Base-by-base conservation (phyloP, 768 basidiomycete genomes). In the Lentinula raphanica region DNA sequence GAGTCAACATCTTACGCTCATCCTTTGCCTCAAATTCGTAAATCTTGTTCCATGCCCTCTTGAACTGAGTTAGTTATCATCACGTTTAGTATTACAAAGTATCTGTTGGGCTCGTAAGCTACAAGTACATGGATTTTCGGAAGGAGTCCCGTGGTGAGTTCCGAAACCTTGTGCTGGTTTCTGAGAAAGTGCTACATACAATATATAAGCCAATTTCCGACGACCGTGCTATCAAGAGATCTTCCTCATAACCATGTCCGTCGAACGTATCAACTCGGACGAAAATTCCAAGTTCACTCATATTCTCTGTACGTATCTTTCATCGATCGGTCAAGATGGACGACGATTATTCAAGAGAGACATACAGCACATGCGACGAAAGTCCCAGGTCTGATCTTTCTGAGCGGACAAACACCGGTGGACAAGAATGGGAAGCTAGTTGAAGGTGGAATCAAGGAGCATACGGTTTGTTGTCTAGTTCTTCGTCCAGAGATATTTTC, bases 351-450 rank as follows among this genome's bases (percentile, higher is more conserved):
- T 29, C 44, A 45, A 29, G 11, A 45, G 50, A 28, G 25, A 15
- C 5, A 21, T 40, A 45, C 61, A 83, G 82, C 82, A 12, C 82
- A 83, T 71, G 81, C 79, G 15, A 79, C 78, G 13, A 85, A 84
- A 66, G 73, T 79, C 12, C 77, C 80, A 1, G 83, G 83, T 5
- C 66, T 86, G 49, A 78, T 85, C 59, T 86, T 85, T 67, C 70
- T 85, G 39, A 85, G 82, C 59, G 85, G 83, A 3, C 83, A 84
- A 66, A 79, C 77, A 5, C 85, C 85, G 1, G 74, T 77, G 12
- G 79, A 78, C 61, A 70, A 66, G 55, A 67, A 74, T 39, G 82
- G 80, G 15, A 72, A 74, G 31, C 50, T 59, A n/a, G 78, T 84
- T 13, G 65, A 65, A 25, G 84, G 84, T n/a, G 83, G 79, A 6